These are phyloP conservation scores for Neoboletus brunneissimus DNA, from an alignment of 768 basidiomycete species.

Conservation along the genomic window DNA sequence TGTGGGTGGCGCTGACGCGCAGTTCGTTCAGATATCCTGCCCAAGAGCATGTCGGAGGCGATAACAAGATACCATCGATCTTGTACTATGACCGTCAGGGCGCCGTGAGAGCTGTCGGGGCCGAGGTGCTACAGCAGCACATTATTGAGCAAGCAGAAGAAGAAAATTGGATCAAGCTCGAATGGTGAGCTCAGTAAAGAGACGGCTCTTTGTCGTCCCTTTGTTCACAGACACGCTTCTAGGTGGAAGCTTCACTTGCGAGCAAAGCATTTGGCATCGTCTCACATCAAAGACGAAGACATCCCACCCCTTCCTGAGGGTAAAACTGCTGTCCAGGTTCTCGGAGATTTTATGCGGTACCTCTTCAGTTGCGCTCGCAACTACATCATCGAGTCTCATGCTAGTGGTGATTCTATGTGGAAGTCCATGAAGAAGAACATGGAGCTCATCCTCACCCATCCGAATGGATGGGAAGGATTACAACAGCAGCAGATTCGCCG, in stretches of 20 bases:
- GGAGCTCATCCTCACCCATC: conserved; percentile 28
- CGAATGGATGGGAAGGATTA: conserved; percentile 32
- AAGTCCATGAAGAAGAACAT: conserved; percentile 18
- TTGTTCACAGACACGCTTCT: not conserved
- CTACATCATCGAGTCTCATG: conserved; percentile 25
- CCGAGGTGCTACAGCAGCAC: conserved; percentile 38
- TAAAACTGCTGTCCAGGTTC: conserved; percentile 19
- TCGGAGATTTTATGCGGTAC: conserved; percentile 29
- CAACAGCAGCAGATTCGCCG: conserved; percentile 31
- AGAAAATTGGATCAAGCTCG: conserved; percentile 35
- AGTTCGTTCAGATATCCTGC: conserved; percentile 43
- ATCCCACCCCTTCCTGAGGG: conserved; percentile 24
- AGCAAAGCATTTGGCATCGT: conserved; percentile 25
- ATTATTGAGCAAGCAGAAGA: conserved; percentile 39
- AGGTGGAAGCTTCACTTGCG: conserved; percentile 39
- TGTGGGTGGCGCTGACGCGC: not conserved
- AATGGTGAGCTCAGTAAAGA: conserved; percentile 34
- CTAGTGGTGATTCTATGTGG: conserved; percentile 29
- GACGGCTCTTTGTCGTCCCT: not conserved
- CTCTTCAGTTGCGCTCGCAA: conserved; percentile 22
- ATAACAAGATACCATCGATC: conserved; percentile 49
- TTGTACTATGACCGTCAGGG: conserved; percentile 47
- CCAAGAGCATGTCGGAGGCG: conserved; percentile 43
- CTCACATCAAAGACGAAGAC: conserved; percentile 22
- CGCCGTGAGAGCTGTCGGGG: conserved; percentile 40